These are phyloP conservation scores for Amauroascus niger DNA, from an alignment of 2,329 filamentous ascomycete species.

Conservation along the genomic window DNA sequence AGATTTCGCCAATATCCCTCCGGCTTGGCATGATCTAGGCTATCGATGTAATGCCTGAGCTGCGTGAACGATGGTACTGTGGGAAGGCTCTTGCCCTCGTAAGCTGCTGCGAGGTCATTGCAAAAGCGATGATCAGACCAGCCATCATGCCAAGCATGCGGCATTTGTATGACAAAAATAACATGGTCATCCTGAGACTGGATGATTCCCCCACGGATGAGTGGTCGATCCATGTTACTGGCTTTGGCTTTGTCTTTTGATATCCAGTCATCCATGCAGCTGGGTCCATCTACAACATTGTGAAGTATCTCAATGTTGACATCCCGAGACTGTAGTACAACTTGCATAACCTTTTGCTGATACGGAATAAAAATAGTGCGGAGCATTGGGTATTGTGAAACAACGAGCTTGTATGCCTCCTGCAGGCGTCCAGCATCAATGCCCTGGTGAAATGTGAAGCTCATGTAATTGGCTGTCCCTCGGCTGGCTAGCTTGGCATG, in stretches of 20 bases:
- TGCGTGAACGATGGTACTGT: not conserved
- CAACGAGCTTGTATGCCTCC: not conserved
- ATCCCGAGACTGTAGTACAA: slow-evolving; percentile 10
- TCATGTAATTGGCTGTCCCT: no score
- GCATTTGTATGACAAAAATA: slow-evolving; percentile 51
- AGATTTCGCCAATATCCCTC: not conserved
- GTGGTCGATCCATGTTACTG: no score
- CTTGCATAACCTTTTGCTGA: not conserved
- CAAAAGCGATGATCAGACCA: slow-evolving; percentile 44
- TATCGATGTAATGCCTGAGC: not conserved
- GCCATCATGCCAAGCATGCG: slow-evolving; percentile 55
- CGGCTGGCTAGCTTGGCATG: no score
- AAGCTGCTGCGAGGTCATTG: not conserved
- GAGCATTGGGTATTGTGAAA: slow-evolving; percentile 3
- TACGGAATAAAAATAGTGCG: slow-evolving; percentile 4
- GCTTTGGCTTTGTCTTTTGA: no score
- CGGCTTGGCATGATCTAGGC: not conserved
- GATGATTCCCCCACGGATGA: no score
- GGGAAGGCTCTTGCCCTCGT: not conserved
- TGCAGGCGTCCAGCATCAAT: not conserved
- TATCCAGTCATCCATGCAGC: no score
- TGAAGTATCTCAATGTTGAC: no score
- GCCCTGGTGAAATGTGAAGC: slow-evolving; percentile 38
- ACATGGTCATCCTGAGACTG: no score
- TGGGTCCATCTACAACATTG: no score